Evolutionary conservation across 805 yeast genomes (phyloP).

Genomic region (Candida jianshihensis): DNA sequence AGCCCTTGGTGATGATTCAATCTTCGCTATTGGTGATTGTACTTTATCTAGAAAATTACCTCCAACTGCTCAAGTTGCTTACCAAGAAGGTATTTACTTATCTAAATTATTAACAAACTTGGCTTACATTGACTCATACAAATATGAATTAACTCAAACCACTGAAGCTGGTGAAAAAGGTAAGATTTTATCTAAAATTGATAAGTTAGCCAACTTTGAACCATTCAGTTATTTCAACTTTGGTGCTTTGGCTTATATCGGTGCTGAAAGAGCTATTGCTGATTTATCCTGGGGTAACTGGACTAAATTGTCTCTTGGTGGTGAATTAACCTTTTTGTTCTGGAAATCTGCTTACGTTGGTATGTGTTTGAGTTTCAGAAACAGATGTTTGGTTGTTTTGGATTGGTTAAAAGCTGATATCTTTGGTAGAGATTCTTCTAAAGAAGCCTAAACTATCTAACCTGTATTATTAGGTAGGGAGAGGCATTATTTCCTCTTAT

Average conservation of each 20-base stretch:
- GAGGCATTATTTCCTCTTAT: background rate
- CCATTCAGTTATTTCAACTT: slow-evolving; percentile 80
- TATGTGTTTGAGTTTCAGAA: slow-evolving; percentile 86
- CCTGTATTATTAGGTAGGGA: background rate
- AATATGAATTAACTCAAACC: slow-evolving; percentile 32
- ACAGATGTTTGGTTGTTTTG: slow-evolving; percentile 74
- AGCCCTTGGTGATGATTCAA: slow-evolving; percentile 68
- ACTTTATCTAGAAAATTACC: slow-evolving; percentile 81
- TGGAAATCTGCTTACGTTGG: slow-evolving; percentile 93
- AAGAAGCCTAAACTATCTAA: slow-evolving; percentile 9
- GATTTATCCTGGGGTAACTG: slow-evolving; percentile 77
- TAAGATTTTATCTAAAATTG: slow-evolving; percentile 25
- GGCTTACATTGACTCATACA: slow-evolving; percentile 52
- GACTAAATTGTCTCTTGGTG: slow-evolving; percentile 76
- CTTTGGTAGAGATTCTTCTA: slow-evolving; percentile 79
- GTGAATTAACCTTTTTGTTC: slow-evolving; percentile 80
- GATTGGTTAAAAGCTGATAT: slow-evolving; percentile 87
- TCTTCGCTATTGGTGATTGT: slow-evolving; percentile 93
- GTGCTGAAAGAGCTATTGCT: slow-evolving; percentile 90
- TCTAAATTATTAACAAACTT: slow-evolving; percentile 64
- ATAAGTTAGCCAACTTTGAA: slow-evolving; percentile 39
- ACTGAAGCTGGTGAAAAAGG: slow-evolving; percentile 34
- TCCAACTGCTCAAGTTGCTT: slow-evolving; percentile 97
- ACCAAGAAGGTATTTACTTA: slow-evolving; percentile 84
- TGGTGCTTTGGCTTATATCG: slow-evolving; percentile 93